A percentile compares a stretch with the other conserved stretches of the same genome.
Evolutionary conservation across 805 yeast genomes (phyloP).

Genomic region (Starmerella bacillaris): DNA sequence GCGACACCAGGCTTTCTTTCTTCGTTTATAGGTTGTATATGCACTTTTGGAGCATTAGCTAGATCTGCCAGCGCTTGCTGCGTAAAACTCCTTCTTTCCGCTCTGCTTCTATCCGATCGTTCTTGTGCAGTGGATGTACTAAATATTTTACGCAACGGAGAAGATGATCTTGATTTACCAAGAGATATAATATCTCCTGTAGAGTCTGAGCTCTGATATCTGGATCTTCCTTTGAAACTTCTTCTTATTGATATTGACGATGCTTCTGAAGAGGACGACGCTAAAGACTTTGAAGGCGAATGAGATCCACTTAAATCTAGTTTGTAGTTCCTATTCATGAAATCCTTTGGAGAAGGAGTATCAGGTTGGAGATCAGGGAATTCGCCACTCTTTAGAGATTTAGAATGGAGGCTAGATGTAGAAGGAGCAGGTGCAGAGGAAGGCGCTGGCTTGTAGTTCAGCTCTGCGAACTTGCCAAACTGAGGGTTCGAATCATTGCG

Average conservation of each 20-base stretch:
- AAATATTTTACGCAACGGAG: constrained; percentile 14
- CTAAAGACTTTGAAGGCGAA: no score
- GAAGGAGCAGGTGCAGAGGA: no score
- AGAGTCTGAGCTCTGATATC: not conserved
- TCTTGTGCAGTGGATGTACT: constrained; percentile 9
- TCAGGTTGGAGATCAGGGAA: no score
- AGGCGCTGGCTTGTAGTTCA: no score
- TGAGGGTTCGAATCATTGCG: no score
- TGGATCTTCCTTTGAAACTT: not conserved
- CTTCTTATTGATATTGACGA: not conserved
- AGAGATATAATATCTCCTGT: not conserved
- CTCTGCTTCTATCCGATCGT: constrained; percentile 9
- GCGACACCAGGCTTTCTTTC: constrained; percentile 16
- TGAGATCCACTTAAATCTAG: no score
- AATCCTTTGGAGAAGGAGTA: no score
- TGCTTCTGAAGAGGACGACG: not conserved
- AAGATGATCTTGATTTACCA: constrained; percentile 6
- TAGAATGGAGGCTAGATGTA: no score
- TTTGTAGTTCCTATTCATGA: no score
- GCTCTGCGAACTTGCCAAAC: no score
- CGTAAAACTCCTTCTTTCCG: constrained; percentile 13
- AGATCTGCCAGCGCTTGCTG: constrained; percentile 11
- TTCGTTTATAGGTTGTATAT: constrained; percentile 12
- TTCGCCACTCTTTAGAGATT: no score
- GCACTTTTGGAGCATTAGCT: constrained; percentile 12